Percentiles rank a stretch among this genome's conserved stretches.
phyloP scores from a whole-genome alignment of 805 yeast genomes.

The Candida nemodendra region DNA sequence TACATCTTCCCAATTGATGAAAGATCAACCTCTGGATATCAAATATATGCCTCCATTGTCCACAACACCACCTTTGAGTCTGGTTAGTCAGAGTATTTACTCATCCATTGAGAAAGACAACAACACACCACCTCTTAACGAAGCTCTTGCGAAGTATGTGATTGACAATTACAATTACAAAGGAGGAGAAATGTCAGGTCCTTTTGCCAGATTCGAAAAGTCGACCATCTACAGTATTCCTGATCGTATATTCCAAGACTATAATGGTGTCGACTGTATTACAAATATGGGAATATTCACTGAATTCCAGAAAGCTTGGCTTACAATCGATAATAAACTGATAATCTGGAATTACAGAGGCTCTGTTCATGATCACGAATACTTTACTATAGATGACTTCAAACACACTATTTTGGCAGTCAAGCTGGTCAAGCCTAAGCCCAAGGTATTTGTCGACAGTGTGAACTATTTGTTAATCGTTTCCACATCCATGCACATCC shows the following conservation, averaged over 20 bases:
- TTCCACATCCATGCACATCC: slow-evolving; percentile 77
- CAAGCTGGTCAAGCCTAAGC: slow-evolving; percentile 75
- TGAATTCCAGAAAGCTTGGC: slow-evolving; percentile 81
- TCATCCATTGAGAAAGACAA: slow-evolving; percentile 57
- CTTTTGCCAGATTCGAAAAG: slow-evolving; percentile 76
- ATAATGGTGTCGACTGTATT: slow-evolving; percentile 60
- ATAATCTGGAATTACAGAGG: slow-evolving; percentile 74
- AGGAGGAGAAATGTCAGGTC: slow-evolving; percentile 40
- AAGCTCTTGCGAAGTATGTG: slow-evolving; percentile 55
- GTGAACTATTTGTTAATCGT: slow-evolving; percentile 73
- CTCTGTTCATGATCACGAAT: slow-evolving; percentile 51
- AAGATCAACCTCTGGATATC: slow-evolving; percentile 17
- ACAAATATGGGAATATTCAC: slow-evolving; percentile 83
- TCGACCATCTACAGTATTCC: slow-evolving; percentile 70
- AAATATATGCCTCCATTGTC: slow-evolving; percentile 47
- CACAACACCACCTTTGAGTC: slow-evolving; percentile 49
- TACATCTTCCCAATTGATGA: slow-evolving; percentile 17
- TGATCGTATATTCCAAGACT: slow-evolving; percentile 72
- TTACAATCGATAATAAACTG: slow-evolving; percentile 75
- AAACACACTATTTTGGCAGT: slow-evolving; percentile 76
- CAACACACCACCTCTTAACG: slow-evolving; percentile 56
- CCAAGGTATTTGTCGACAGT: slow-evolving; percentile 73
- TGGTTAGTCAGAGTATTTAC: slow-evolving; percentile 65
- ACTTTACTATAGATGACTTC: slow-evolving; percentile 78
- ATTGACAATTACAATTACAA: slow-evolving; percentile 67